phyloP scores from a whole-genome alignment of 257 asterid species.

The Rehmannia glutinosa region DNA sequence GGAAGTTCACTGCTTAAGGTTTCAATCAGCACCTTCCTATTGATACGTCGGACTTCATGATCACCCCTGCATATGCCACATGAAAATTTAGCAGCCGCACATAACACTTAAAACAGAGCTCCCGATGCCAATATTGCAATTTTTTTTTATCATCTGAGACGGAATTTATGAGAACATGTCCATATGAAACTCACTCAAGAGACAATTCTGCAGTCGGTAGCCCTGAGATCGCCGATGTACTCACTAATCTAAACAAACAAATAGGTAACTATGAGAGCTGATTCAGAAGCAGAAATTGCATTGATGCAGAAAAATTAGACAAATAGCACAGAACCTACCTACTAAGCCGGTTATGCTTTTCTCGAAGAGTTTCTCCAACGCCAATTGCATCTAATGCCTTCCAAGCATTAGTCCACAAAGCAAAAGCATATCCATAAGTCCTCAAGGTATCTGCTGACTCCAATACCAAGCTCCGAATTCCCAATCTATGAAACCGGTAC shows the following conservation, averaged over 20 bases:
- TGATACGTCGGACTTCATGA: slow-evolving; percentile 42
- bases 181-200: slow-evolving; percentile 23
- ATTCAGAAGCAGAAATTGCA: neutral
- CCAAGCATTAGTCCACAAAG: slow-evolving; percentile 50
- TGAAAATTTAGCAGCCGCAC: neutral
- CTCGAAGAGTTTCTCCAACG: slow-evolving; percentile 35
- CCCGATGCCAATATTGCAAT: neutral
- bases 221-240: slow-evolving; percentile 30
- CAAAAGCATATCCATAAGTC: slow-evolving; percentile 37
- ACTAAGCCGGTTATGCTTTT: slow-evolving; percentile 25
- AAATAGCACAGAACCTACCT: slow-evolving; percentile 10
- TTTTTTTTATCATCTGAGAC: too few species aligned
- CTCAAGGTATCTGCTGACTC: slow-evolving; percentile 43
- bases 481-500: slow-evolving; percentile 24
- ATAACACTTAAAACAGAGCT: too few species aligned
- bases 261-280: neutral
- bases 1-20: slow-evolving; percentile 37
- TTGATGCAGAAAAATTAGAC: neutral
- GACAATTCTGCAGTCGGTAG: slow-evolving; percentile 31
- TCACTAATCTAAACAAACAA: slow-evolving; percentile 27
- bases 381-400: slow-evolving; percentile 46
- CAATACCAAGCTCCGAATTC: slow-evolving; percentile 40
- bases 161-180: neutral
- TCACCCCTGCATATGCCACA: slow-evolving; percentile 24
- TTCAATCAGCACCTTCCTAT: slow-evolving; percentile 35